Evolutionary conservation across 257 asterid genomes (phyloP), one percentile per base, ranked within the genome.

Genomic region (Phtheirospermum japonicum): DNA sequence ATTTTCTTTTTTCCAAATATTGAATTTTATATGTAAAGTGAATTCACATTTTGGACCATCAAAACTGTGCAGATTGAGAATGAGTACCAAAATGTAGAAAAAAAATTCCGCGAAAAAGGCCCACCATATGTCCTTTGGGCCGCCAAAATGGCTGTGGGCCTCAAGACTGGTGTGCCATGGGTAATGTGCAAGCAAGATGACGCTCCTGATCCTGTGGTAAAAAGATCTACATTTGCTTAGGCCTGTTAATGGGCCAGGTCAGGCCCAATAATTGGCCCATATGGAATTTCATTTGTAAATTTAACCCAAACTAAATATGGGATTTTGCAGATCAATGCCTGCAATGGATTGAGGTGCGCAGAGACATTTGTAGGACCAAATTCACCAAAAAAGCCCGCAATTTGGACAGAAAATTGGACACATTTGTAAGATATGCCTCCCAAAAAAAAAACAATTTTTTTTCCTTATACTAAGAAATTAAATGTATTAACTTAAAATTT

Each of bases 361-460:
- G 95, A 84, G 48, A 88, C 96, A 73, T 88, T 84, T 68, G 76
- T 63, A 2, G 97, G 97, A 19, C 98, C 98, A n/a, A 92, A 92
- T 74, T 78, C 95, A 33, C 90, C 95, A 70, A 80, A 81, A 28
- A 92, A 92, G 65, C 97, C 98, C 17, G 91, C 95, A 2, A 50
- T 88, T 10, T 92, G 98, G 98, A 92, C 98, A 26, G 98, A 92
- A 78, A 83, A 88, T 65, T 92, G 98, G 98, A 92, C 98, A 10
- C 92, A 85, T 69, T 82, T 75, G 98, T 91, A 80, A 85, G 95
- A 53, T 17, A 23, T 39, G 7, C 33, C n/a, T n/a, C n/a, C 4
- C 6, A 14, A 14, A 52, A 52, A 3, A 52, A 10, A 5, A 34
- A 16, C 18, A 42, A 42, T 7, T 5, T 42, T 42, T 12, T 42